Conservation (phyloP, 805 yeast species). For the Pichia rugopelliculosa region DNA sequence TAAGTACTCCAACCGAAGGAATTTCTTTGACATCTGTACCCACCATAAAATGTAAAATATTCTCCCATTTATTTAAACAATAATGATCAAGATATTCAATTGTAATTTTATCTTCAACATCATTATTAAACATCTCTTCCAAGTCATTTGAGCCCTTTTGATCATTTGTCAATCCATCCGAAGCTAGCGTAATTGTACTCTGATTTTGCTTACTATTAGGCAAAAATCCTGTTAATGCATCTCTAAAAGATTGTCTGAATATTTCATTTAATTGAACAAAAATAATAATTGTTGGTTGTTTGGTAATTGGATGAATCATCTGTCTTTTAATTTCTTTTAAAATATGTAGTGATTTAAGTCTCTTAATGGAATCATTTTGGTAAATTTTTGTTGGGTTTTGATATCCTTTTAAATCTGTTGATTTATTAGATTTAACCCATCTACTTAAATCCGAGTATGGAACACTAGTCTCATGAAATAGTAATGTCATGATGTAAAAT, state of each 20-base stretch:
- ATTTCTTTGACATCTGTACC: slow-evolving; percentile 64
- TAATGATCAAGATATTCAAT: slow-evolving; percentile 66
- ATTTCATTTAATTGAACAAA: slow-evolving; percentile 54
- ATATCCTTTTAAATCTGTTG: slow-evolving; percentile 10
- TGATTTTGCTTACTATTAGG: slow-evolving; percentile 28
- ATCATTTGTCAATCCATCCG: slow-evolving; percentile 2
- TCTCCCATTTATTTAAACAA: slow-evolving; percentile 89
- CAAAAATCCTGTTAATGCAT: slow-evolving; percentile 67
- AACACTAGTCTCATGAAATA: slow-evolving; percentile 72
- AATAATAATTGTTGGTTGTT: slow-evolving; percentile 25
- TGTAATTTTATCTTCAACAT: slow-evolving; percentile 45
- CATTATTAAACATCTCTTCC: slow-evolving; percentile 50
- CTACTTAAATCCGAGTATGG: slow-evolving; percentile 59
- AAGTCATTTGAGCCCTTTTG: background rate
- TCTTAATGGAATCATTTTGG: slow-evolving; percentile 71
- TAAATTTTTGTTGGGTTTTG: slow-evolving; percentile 33
- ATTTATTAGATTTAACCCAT: slow-evolving; percentile 44
- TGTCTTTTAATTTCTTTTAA: slow-evolving; percentile 45
- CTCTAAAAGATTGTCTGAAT: slow-evolving; percentile 67
- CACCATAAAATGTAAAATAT: slow-evolving; percentile 94
- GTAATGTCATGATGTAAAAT: slow-evolving; percentile 77
- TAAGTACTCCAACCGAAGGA: slow-evolving; percentile 79
- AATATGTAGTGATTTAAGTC: slow-evolving; percentile 69
- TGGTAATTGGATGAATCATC: slow-evolving; percentile 30
- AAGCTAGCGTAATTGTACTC: slow-evolving; percentile 1